Base-by-base conservation (phyloP, 1,284 basidiomycete genomes). In the Takashimella tepidaria region DNA sequence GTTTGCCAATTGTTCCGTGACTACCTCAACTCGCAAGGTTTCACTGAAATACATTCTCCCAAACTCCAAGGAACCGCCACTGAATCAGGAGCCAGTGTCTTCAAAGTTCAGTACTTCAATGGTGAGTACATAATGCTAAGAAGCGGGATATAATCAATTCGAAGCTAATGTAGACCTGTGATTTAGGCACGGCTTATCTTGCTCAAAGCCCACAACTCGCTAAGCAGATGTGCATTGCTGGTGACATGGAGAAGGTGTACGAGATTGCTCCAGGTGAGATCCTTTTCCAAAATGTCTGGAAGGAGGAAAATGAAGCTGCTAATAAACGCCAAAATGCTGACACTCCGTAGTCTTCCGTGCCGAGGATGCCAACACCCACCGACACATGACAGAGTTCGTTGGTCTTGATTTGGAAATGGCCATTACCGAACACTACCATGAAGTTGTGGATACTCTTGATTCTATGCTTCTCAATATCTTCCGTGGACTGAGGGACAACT, bases 331-430 rank as follows among this genome's bases (percentile, higher is more conserved):
- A 25, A 46, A 49, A 43, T 54, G 92, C 31, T 37, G 31, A 37
- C 31, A 8, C 31, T 16, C 16, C 31, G 31, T 16, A 37, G 31
- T 98, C 48, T 98, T 98, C 81, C 89, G 95, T 61, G 95, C 95
- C n/a, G 95, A 98, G 76, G 85, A 98, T 76, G 89, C 92, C 42
- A 95, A 96, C 76, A 98, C 95, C 3, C 90, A 97, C 74, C 87
- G 96, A 51, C 96, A 99, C 79, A 82, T 99, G 79, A 99, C 96
- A 45, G 96, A 99, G 76, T 99, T 98, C 77, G 89, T 92, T 63
- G 96, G 96, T 47, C 86, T 99, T 63, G 96, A 99, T 88, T 81
- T 99, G 63, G 96, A 99, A 76, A 98, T 99, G 96, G 82, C 86
- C 2, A 92, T 99, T 62, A 89, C 97, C 70, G 92, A 98, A 73